phyloP scores from a whole-genome alignment of 2,329 filamentous ascomycete genomes.

The Cladophialophora psammophila region DNA sequence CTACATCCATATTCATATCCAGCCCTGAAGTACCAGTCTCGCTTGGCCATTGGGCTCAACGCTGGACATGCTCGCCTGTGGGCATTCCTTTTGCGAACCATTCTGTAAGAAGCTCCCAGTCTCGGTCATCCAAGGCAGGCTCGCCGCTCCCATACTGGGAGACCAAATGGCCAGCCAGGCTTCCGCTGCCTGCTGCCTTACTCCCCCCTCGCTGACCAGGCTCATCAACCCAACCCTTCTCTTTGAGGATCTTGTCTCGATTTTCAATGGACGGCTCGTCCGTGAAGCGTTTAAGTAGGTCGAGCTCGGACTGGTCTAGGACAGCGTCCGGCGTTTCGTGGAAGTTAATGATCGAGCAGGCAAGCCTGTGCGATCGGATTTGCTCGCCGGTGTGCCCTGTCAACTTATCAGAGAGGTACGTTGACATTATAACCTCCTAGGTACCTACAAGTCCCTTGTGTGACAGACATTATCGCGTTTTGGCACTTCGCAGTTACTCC shows the following conservation, averaged over 20 bases:
- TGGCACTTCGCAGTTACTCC: not conserved
- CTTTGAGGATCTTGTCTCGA: conserved; percentile 27
- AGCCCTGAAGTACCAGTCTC: not conserved
- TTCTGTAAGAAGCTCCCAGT: conserved; percentile 32
- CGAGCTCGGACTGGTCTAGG: conserved; percentile 25
- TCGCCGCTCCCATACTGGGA: conserved; percentile 29
- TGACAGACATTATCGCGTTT: conserved; percentile 24
- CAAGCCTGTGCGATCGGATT: conserved; percentile 35
- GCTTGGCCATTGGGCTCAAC: conserved; percentile 10
- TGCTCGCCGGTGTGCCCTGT: conserved; percentile 35
- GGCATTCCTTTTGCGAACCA: conserved; percentile 35
- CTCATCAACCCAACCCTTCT: conserved; percentile 28
- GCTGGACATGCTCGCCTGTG: conserved; percentile 26
- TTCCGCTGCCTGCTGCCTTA: conserved; percentile 18
- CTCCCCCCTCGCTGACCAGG: conserved; percentile 11
- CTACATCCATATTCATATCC: not conserved
- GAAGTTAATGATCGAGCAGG: conserved; percentile 34
- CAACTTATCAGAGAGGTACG: not conserved
- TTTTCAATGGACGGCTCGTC: conserved; percentile 22
- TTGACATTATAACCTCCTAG: not conserved
- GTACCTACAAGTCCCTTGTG: conserved; percentile 27
- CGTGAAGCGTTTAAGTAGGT: conserved; percentile 32
- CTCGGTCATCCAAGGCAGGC: conserved; percentile 30
- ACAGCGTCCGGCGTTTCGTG: conserved; percentile 33
- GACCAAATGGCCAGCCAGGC: conserved; percentile 27